These are phyloP conservation scores for Colletotrichum magnum DNA, from an alignment of 2,329 filamentous ascomycete genomes.

Conservation along the genomic window DNA sequence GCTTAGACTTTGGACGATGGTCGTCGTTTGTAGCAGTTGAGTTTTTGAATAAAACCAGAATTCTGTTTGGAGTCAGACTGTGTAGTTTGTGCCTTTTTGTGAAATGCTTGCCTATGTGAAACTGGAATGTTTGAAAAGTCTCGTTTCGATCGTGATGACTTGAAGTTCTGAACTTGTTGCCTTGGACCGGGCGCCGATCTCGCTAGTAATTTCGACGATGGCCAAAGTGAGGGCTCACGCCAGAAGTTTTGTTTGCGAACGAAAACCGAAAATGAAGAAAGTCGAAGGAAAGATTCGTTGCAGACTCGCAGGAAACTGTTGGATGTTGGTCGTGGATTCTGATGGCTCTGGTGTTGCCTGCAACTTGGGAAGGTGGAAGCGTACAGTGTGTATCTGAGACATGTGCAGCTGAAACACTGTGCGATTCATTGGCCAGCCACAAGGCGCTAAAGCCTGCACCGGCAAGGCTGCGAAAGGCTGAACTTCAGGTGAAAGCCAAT, in stretches of 20 bases:
- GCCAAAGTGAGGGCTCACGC: too few species aligned
- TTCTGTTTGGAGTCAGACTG: not conserved
- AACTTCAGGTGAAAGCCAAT: not conserved
- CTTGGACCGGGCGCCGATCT: too few species aligned
- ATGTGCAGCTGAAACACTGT: too few species aligned
- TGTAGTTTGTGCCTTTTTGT: too few species aligned
- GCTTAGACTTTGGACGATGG: slow-evolving; percentile 22
- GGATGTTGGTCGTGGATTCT: not conserved
- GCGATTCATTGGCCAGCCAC: not conserved
- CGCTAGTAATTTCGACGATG: too few species aligned
- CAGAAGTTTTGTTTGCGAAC: too few species aligned
- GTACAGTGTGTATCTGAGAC: too few species aligned
- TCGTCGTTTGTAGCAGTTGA: not conserved
- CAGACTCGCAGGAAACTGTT: not conserved
- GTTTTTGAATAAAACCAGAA: not conserved
- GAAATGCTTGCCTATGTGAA: too few species aligned
- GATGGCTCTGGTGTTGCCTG: not conserved
- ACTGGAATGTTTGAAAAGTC: too few species aligned
- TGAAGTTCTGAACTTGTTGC: too few species aligned
- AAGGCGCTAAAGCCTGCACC: slow-evolving; percentile 14
- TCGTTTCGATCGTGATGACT: too few species aligned
- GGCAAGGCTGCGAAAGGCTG: slow-evolving; percentile 40
- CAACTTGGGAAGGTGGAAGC: not conserved
- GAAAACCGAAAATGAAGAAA: too few species aligned
- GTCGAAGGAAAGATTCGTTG: not conserved